A percentile compares a stretch with the other conserved stretches of the same genome.
Evolutionary conservation across 1,284 basidiomycete species (phyloP).

Genomic region (Trametes versicolor): DNA sequence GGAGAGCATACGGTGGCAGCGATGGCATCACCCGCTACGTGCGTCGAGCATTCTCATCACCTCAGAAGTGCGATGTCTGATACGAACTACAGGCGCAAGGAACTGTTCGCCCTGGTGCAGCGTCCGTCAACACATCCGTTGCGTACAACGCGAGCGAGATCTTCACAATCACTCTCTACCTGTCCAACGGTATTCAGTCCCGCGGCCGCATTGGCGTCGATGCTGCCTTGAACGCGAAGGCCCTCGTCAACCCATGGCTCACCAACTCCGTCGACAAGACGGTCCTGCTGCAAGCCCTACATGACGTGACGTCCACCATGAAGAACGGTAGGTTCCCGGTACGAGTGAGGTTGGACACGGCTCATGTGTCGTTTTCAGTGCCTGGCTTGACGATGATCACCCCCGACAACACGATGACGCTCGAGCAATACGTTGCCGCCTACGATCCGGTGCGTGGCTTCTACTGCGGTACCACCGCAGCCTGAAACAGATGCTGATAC

Average conservation of each 20-base stretch:
- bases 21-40: conserved; percentile 63
- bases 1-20: conserved; percentile 59
- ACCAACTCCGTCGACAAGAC: conserved; percentile 63
- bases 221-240: conserved; percentile 56
- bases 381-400: conserved; percentile 62
- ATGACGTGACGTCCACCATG: conserved; percentile 56
- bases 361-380: conserved; percentile 45
- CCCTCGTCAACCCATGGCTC: conserved; percentile 67
- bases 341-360: neutral
- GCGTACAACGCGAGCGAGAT: conserved; percentile 64
- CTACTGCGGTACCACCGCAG: neutral
- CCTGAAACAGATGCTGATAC: neutral
- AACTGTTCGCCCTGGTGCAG: conserved; percentile 70
- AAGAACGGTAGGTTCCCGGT: conserved; percentile 46
- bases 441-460: conserved; percentile 54
- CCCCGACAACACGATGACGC: conserved; percentile 64
- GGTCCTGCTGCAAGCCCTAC: conserved; percentile 58
- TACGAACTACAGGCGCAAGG: conserved; percentile 59
- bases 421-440: conserved; percentile 59
- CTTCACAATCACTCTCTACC: conserved; percentile 69
- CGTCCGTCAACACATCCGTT: conserved; percentile 57
- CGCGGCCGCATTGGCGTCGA: conserved; percentile 70
- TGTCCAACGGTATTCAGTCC: conserved; percentile 65
- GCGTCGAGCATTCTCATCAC: conserved; percentile 24
- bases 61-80: neutral